Evolutionary conservation across 1,284 basidiomycete species (phyloP).

Genomic region (Bjerkandera adusta): DNA sequence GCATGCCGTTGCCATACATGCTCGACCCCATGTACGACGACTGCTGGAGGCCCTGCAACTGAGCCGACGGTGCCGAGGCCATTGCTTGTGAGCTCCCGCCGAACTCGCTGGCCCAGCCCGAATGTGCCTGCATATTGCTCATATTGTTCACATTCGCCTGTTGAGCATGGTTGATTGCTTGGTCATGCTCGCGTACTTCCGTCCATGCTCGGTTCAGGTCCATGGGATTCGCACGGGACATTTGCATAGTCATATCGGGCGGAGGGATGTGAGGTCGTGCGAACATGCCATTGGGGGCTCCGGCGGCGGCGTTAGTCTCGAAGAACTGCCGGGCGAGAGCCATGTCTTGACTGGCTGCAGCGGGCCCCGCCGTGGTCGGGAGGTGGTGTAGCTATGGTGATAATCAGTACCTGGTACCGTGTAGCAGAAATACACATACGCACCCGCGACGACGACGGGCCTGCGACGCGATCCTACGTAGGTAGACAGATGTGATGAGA

Average conservation of each 20-base stretch:
- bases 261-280: conserved; percentile 33
- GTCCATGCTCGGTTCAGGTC: conserved; percentile 53
- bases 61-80: conserved; percentile 2
- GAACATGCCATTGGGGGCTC: conserved; percentile 28
- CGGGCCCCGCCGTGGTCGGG: conserved; percentile 48
- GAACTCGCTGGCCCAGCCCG: conserved; percentile 33
- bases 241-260: conserved; percentile 36
- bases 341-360: conserved; percentile 60
- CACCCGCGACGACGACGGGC: conserved; percentile 70
- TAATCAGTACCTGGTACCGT: not conserved
- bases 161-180: conserved; percentile 16
- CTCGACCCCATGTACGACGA: conserved; percentile 34
- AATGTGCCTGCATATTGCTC: conserved; percentile 9
- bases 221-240: conserved; percentile 20
- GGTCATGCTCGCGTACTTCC: conserved; percentile 34
- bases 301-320: conserved; percentile 38
- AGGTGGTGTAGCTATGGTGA: conserved; percentile 64
- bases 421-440: conserved; percentile 19
- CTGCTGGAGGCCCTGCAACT: not conserved
- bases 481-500: not conserved
- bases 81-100: conserved; percentile 16
- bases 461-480: conserved; percentile 66
- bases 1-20: conserved; percentile 30
- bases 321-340: conserved; percentile 81
- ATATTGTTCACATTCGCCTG: too few species aligned